These are phyloP conservation scores for Gleditsia sinensis DNA, from an alignment of 306 rosid genomes.

Conservation along the genomic window DNA sequence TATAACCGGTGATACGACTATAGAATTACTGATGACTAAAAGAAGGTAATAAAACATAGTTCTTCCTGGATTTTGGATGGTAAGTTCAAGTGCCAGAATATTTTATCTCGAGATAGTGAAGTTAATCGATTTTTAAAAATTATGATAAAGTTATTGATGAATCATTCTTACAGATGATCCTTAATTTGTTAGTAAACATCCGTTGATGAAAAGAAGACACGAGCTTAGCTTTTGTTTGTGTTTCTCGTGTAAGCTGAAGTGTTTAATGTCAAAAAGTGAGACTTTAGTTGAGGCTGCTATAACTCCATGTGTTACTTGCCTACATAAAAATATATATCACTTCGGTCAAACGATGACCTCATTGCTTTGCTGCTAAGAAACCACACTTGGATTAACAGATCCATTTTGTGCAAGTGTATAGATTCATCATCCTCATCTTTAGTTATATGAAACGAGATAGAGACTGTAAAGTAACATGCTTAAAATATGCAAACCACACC, in stretches of 20 bases:
- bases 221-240: too few relatives aligned
- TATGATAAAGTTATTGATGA: too few relatives aligned
- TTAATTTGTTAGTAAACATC: too few relatives aligned
- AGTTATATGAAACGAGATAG: neutral
- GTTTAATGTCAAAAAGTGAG: neutral
- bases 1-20: neutral
- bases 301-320: neutral
- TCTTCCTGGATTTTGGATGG: neutral
- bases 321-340: too few relatives aligned
- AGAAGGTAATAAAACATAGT: neutral
- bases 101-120: neutral
- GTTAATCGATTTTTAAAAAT: too few relatives aligned
- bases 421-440: neutral
- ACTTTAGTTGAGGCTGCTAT: neutral
- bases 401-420: neutral
- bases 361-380: constrained; percentile 8
- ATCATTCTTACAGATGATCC: too few relatives aligned
- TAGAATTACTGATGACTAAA: neutral
- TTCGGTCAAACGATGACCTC: neutral
- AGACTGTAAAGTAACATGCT: neutral
- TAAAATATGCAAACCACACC: neutral
- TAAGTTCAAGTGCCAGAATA: neutral
- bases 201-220: too few relatives aligned
- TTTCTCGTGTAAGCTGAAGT: too few relatives aligned
- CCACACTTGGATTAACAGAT: neutral